Base-by-base conservation (phyloP, 768 basidiomycete species). In the Suillus subalutaceus region DNA sequence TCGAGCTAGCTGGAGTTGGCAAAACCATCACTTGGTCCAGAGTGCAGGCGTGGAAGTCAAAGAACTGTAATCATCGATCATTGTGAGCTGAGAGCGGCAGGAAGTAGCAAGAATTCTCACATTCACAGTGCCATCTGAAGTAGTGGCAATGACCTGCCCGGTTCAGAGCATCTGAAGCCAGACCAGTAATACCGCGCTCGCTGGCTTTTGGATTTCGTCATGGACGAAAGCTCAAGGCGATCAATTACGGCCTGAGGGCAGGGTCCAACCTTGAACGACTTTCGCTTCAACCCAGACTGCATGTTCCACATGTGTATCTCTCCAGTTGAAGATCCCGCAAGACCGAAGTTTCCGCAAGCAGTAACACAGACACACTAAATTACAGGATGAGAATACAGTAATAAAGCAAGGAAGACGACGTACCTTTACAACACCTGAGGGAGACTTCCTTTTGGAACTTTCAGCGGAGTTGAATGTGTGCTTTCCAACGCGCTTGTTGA, bases 341-440 rank as follows among this genome's bases (percentile, higher is more conserved):
- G 77, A 37, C 92, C 94, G 74, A 98, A 99, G 73, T 99, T 99
- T 9, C 97, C 97, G 73, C 97, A 99, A 0, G 94, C 91, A 4
- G 96, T 91, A 23, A 98, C 91, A 68, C 90, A 93, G 20, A 96
- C 92, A 16, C 90, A 85, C 92, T 93, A 69, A 26, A 9, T 18
- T 46, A 44, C 37, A 32, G 23, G 15, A 67, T 48, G 12, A 62
- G 52, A 48, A 4, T 10, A 32, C 52, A 20, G 3, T n/a, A 62
- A 55, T 30, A 13, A 63, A 41, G 60, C 66, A 26, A 44, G 64
- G 63, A 13, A 67, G 66, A 40, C 71, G 6, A 66, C 74, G 56
- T 62, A 93, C 94, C 85, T 92, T 95, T 41, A 90, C 91, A 46
- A 85, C 83, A 32, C 94, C 93, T 0, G 86, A 72, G 3, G 78